Evolutionary conservation across 1,284 basidiomycete genomes (phyloP), one percentile per base, ranked within the genome.

Genomic region (Tylopilus sp.): DNA sequence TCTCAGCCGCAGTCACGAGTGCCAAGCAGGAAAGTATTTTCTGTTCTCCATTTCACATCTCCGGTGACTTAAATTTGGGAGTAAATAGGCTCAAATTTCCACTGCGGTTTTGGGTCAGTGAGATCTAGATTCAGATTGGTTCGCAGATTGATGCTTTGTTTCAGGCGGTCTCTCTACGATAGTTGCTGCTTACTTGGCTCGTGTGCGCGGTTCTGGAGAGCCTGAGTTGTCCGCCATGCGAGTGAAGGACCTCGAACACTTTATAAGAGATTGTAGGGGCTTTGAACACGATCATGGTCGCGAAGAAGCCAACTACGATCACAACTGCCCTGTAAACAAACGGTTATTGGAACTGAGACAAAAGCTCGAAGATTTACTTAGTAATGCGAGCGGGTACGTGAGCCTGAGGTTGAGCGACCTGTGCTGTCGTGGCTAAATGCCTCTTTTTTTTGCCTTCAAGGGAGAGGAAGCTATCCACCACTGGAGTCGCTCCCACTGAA

Each of bases 131-230:
- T 57, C 29, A 7, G 38, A 6, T 9, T 38, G 44, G 29, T 2
- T 8, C 24, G 4, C 44, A 5, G 4, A 38, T 54, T 62, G 19
- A 67, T 24, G 4, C 15, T 41, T 53, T 9, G 29, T 29, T 60
- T 1, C 26, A 87, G 88, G 91, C 62, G 90, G 87, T 19, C 65
- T 89, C 22, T 78, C 90, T 4, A 93, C 91, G 0, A 55, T 92
- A 36, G 84, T 89, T 22, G 90, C 91, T 41, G 89, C 90, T 3
- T 92, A 91, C 74, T 82, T 92, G 38, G 91, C 91, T 8, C 87
- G 89, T 24, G 82, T 85, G 53, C 86, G 91, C 38, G 89, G 91
- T 8, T 88, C 89, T 0, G 84, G 86, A 61, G 90, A 93, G 73
- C 91, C 91, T 2, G 90, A 93, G 70, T 66, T 83, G 22, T 89